Evolutionary conservation across 1,139 yeast species (phyloP).

Genomic region (Pichia sp.): DNA sequence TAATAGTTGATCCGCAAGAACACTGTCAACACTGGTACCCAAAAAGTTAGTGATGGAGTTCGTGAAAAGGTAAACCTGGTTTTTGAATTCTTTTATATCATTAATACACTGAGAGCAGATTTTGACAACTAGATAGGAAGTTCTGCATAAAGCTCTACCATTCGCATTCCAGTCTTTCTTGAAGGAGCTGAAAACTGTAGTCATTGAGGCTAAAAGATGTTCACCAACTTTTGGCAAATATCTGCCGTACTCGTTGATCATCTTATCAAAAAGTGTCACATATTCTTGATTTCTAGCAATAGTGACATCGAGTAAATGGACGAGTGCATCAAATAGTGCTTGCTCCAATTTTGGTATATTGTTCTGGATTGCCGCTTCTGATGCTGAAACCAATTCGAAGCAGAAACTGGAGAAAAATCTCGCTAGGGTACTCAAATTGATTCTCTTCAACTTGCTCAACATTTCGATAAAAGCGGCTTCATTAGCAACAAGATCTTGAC

Average conservation of each 20-base stretch:
- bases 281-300: conserved; percentile 66
- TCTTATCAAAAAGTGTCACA: conserved; percentile 51
- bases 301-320: conserved; percentile 59
- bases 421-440: conserved; percentile 40
- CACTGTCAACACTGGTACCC: conserved; percentile 41
- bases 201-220: conserved; percentile 44
- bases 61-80: conserved; percentile 35
- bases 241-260: conserved; percentile 29
- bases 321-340: conserved; percentile 49
- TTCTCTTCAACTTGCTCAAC: conserved; percentile 45
- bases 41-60: conserved; percentile 47
- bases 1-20: conserved; percentile 57
- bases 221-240: conserved; percentile 49
- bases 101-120: conserved; percentile 33
- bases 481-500: conserved; percentile 25
- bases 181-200: conserved; percentile 47
- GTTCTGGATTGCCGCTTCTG: conserved; percentile 24
- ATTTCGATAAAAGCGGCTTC: conserved; percentile 32
- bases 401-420: conserved; percentile 55
- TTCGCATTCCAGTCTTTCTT: conserved; percentile 56
- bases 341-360: conserved; percentile 27
- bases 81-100: conserved; percentile 34
- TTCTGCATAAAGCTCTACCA: conserved; percentile 62
- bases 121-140: conserved; percentile 49
- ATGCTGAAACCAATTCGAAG: conserved; percentile 37